These are phyloP conservation scores for Thinopyrum obtusiflorum DNA, from an alignment of 202 grass and related monocot genomes.

Conservation along the genomic window DNA sequence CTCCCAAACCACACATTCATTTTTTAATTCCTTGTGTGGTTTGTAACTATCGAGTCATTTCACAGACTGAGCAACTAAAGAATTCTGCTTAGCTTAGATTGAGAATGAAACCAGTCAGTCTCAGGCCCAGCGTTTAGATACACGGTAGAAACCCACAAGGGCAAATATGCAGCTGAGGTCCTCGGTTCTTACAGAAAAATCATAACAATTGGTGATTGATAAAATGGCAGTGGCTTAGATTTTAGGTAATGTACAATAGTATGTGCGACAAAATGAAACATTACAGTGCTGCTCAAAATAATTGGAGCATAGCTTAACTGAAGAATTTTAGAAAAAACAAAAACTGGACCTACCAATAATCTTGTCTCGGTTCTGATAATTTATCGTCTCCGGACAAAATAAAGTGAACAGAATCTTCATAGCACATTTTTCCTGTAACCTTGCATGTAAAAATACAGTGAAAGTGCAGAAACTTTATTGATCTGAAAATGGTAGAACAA, in stretches of 20 bases:
- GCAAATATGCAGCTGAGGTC: background rate
- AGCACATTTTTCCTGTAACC: constrained; percentile 89
- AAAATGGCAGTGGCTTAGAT: background rate
- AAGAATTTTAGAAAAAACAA: constrained; percentile 13
- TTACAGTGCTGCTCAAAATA: background rate
- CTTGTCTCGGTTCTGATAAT: constrained; percentile 80
- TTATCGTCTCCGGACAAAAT: constrained; percentile 96
- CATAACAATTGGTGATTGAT: background rate
- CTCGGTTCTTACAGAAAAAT: background rate
- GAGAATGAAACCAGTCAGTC: background rate
- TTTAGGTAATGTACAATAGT: background rate
- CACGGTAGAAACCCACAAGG: background rate
- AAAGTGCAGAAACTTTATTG: constrained; percentile 1
- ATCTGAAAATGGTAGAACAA: constrained; percentile 6
- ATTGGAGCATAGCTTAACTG: background rate
- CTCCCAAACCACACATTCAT: constrained; percentile 8
- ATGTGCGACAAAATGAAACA: background rate
- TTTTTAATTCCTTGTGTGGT: constrained; percentile 4
- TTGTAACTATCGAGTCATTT: background rate
- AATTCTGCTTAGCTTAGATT: background rate
- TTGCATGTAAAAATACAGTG: constrained; percentile 27
- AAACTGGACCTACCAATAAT: constrained; percentile 68
- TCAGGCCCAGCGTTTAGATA: background rate
- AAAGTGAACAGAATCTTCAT: constrained; percentile 99
- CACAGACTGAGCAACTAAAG: background rate